Evolutionary conservation across 73 alveolate species (phyloP).

Genomic region (Symbiodinium natans): DNA sequence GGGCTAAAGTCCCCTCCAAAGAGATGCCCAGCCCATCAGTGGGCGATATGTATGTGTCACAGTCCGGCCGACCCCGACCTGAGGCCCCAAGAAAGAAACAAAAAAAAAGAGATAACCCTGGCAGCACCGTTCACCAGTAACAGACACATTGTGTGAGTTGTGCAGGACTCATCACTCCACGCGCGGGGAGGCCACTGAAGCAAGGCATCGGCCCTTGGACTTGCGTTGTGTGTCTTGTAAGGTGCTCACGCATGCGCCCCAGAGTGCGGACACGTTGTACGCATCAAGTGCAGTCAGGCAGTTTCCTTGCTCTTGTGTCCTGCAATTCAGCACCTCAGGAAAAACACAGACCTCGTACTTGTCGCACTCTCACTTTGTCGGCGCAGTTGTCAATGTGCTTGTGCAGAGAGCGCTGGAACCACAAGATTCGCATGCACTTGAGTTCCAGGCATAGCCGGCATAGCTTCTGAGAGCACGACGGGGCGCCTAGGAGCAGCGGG

Average conservation of each 20-base stretch:
- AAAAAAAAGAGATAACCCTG: no score
- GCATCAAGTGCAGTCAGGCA: background rate
- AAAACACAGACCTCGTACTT: background rate
- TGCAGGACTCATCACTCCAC: conserved; percentile 54
- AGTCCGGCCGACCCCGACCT: no score
- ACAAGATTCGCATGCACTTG: no score
- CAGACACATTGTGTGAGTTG: no score
- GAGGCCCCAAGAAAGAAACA: no score
- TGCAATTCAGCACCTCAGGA: background rate
- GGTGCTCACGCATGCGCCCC: background rate
- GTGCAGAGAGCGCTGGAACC: background rate
- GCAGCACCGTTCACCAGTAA: no score
- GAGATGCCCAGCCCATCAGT: no score
- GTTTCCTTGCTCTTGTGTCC: background rate
- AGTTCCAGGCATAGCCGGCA: background rate
- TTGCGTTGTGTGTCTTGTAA: background rate
- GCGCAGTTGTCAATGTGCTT: background rate
- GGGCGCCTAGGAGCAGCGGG: background rate
- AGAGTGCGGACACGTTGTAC: background rate
- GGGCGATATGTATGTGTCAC: no score
- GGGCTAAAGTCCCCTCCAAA: no score
- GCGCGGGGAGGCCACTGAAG: background rate
- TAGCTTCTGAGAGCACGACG: background rate
- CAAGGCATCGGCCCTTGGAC: background rate
- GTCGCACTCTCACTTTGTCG: background rate